Evolutionary conservation across 2,329 filamentous ascomycete species (phyloP), one percentile per base, ranked within the genome.

Genomic region (Hymenoscyphus infarciens): DNA sequence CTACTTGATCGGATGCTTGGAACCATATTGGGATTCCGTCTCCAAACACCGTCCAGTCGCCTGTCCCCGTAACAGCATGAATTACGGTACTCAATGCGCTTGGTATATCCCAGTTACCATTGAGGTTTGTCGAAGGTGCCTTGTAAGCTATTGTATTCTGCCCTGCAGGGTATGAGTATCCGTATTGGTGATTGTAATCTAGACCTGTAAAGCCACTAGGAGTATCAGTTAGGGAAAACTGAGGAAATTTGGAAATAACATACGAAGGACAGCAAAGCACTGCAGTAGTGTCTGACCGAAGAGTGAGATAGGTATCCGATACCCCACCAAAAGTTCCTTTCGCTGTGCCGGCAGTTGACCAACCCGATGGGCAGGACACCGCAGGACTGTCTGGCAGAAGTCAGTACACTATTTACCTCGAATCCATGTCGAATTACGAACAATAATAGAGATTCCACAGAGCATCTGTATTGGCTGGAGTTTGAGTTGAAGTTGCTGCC

Each of bases 1-100:
- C 19, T 6, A 39, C 59, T 39, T 35, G n/a, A 25, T 60, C 59
- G 11, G 59, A 60, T 16, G 11, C 33, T 25, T 60, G 59, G 49
- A n/a, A 60, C 59, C 45, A 60, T n/a, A 60, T 54, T 35, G 59
- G 59, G 6, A 60, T 60, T 6, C 59, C 59, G 11, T 55, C 45
- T 38, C 59, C 59, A 33, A 38, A 60, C 35, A 60, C 35, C 8
- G 31, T 54, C 59, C 45, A 60, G 15, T 53, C 35, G 19, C 49
- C 35, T 33, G 25, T 39, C 6, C n/a, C 45, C n/a, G 56, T 38
- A 13, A 57, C 31, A 31, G 35, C 22, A 19, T 13, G 15, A 27
- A 15, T 22, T 8, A 27, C 15, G 3, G 29, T 57, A 38, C 35
- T 57, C 19, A 42, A 16, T 6, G 33, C 19, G 7, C 19, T 53